Percentiles rank a stretch among this genome's conserved stretches.
phyloP scores from a whole-genome alignment of 2,329 filamentous ascomycete species.

The Xylaria sp. region DNA sequence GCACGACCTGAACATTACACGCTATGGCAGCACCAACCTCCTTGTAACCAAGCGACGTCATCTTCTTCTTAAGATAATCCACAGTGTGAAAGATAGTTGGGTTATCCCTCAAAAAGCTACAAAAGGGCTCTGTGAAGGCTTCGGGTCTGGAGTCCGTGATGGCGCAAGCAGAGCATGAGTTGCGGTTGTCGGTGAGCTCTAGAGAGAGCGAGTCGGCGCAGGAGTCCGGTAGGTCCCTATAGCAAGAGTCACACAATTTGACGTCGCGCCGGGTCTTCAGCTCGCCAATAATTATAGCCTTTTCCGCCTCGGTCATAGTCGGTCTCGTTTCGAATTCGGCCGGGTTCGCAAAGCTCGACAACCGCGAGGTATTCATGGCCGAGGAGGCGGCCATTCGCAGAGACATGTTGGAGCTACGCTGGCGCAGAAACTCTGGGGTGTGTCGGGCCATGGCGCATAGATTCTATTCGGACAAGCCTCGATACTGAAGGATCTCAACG shows the following conservation, averaged over 20 bases:
- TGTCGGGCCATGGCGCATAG: slow-evolving; percentile 55
- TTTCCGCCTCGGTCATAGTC: slow-evolving; percentile 43
- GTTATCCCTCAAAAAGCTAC: slow-evolving; percentile 86
- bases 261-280: slow-evolving; percentile 33
- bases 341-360: slow-evolving; percentile 49
- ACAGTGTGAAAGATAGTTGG: slow-evolving; percentile 95
- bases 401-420: slow-evolving; percentile 58
- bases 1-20: slow-evolving; percentile 2
- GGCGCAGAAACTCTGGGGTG: slow-evolving; percentile 57
- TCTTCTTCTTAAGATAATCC: slow-evolving; percentile 77
- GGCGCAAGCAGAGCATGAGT: slow-evolving; percentile 42
- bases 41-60: slow-evolving; percentile 77
- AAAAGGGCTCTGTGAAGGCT: slow-evolving; percentile 84
- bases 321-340: slow-evolving; percentile 42
- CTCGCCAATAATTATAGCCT: slow-evolving; percentile 46
- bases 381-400: slow-evolving; percentile 55
- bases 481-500: background rate
- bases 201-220: slow-evolving; percentile 47
- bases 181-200: slow-evolving; percentile 36
- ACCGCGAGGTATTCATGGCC: slow-evolving; percentile 38
- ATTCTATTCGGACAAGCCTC: background rate
- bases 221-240: slow-evolving; percentile 43
- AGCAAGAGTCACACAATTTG: slow-evolving; percentile 45
- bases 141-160: slow-evolving; percentile 59
- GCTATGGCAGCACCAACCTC: slow-evolving; percentile 61